Evolutionary conservation across 805 yeast species (phyloP), one percentile per base, ranked within the genome.

Genomic region (Hagleromyces aurorensis): DNA sequence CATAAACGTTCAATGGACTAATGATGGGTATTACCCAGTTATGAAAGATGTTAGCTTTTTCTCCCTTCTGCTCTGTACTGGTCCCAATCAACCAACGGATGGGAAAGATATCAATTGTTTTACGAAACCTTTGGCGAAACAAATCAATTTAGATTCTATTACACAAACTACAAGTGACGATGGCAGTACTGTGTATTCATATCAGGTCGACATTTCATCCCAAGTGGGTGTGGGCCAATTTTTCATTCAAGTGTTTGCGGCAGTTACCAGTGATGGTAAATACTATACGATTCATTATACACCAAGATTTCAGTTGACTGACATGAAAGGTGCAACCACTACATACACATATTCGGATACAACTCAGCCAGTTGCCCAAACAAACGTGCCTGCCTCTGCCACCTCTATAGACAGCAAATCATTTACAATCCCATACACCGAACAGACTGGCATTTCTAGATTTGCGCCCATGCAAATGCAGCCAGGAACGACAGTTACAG

Each of bases 381-480:
- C 47, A 1, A 48, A 54, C 3, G 52, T 54, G 7, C 52, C 56
- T n/a, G 55, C 69, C 1, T 68, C 66, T 3, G 57, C 55, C 7
- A 51, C 62, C 6, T 63, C 70, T 5, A 63, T 63, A 16, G 66
- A 62, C 41, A 55, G 62, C 18, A 57, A 52, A 8, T 76, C 85
- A 3, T 79, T 78, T 53, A 51, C 77, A 3, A 61, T 86, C 5
- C 69, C 93, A 2, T 89, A 87, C 59, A 70, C 83, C 3, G 40
- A 45, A 44, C 97, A 89, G 61, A 78, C 91, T 0, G 95, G 95
- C 17, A 56, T 44, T 13, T 72, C 82, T 7, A 70, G 87, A 45
- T 83, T 60, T 55, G 96, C 97, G 1, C 96, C 96, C 30, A 84
- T 86, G 95, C 96, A 87, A 60, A 53, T 65, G 36, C 95, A 85